These are phyloP conservation scores for Panaeolus papilionaceus DNA, from an alignment of 768 basidiomycete species.

Conservation along the genomic window DNA sequence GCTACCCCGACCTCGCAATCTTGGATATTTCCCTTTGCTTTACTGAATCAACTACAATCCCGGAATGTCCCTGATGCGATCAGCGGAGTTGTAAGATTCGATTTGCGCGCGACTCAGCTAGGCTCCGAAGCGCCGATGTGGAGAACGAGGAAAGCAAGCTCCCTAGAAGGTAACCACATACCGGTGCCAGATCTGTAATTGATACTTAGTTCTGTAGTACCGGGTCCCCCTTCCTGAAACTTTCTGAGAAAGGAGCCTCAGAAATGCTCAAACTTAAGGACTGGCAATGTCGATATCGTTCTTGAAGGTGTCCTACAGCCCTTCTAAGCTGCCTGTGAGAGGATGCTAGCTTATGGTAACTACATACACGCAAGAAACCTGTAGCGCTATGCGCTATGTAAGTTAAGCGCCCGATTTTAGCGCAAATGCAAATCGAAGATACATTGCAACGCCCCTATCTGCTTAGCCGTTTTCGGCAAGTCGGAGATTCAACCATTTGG, in stretches of 20 bases:
- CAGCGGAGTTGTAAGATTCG: slow-evolving; percentile 5
- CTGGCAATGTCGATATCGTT: no score
- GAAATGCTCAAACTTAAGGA: no score
- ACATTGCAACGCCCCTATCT: background rate
- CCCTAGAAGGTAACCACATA: no score
- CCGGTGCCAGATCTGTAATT: no score
- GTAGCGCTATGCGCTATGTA: background rate
- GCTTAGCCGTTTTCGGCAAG: slow-evolving; percentile 3
- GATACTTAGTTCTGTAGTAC: no score
- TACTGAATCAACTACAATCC: background rate
- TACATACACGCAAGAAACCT: no score
- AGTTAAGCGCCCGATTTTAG: background rate
- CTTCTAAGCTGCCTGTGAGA: no score
- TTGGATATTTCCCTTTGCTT: background rate
- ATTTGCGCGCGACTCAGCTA: slow-evolving; percentile 1
- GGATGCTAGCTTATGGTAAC: no score
- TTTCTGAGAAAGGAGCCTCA: no score
- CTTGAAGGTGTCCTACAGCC: no score
- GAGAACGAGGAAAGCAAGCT: background rate
- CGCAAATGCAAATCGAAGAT: background rate
- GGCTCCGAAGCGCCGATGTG: slow-evolving; percentile 1
- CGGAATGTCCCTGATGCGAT: background rate
- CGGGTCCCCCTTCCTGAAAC: no score
- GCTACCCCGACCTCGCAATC: background rate
- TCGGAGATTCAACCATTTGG: slow-evolving; percentile 5